Evolutionary conservation across 106 monocot genomes (phyloP), one percentile per base, ranked within the genome.

Genomic region (Alisma plantagoaquatica): DNA sequence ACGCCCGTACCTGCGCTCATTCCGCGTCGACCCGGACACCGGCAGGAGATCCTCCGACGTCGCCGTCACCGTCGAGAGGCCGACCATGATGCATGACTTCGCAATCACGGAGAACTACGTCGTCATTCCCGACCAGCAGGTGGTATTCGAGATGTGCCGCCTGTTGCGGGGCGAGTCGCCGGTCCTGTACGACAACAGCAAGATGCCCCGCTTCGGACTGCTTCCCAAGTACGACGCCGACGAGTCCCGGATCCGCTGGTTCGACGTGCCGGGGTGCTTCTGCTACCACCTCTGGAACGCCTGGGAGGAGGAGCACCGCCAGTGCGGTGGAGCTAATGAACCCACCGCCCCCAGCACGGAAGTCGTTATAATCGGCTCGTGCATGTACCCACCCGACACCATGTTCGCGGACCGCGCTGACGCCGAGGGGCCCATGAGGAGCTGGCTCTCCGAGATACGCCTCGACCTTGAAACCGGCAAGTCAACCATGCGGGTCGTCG

Each of bases 71-170:
- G 49, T 70, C 20, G 14, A 27, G 22, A 14, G 27, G 31, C 54
- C 70, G 3, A 79, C 79, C 29, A 74, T 79, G 70, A 70, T 79
- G 23, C 74, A 79, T 53, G 79, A 79, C 57, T 79, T 79, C 53
- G 79, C 74, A 3, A 75, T 79, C 32, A 79, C 79, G 3, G 56
- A 74, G 66, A 74, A 59, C n/a, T 75, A 33, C 61, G 48, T 56
- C 16, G 56, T 79, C 1, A 75, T 79, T 4, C 74, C 79, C 15
- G 79, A 79, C 51, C 79, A 74, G 20, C 74, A 79, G n/a, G 53
- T 64, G 12, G 64, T 64, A 27, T 76, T 76, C 55, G 70, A 76
- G 20, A 60, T 76, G 0, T 24, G 1, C 10, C 44, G 46, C 24
- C 60, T 72, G 77, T 22, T 62, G 24, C 49, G 18, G n/a, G 66